Conservation (phyloP, 352 stramenopile species). For the Globisporangium nodosum region DNA sequence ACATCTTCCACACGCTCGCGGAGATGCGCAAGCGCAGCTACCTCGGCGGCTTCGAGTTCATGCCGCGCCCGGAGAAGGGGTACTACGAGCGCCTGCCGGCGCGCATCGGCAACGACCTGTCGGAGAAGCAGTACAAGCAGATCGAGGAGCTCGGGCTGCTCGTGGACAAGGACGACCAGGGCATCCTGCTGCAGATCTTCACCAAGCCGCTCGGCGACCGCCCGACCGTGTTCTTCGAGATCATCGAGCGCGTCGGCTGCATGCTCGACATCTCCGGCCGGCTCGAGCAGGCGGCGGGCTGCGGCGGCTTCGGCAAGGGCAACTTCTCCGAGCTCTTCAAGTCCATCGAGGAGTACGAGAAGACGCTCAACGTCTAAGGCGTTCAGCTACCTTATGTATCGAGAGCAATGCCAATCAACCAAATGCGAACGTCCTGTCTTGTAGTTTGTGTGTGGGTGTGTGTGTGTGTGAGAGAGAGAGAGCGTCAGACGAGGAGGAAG, state of each 20-base stretch:
- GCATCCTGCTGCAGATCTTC: constrained; percentile 91
- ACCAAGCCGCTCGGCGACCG: constrained; percentile 86
- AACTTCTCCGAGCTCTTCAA: constrained; percentile 93
- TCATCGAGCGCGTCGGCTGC: constrained; percentile 92
- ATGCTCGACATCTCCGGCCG: constrained; percentile 61
- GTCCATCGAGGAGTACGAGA: constrained; percentile 90
- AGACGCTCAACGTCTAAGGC: constrained; percentile 70
- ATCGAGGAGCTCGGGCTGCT: constrained; percentile 92
- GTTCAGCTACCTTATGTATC: too few species aligned
- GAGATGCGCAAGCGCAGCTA: constrained; percentile 77
- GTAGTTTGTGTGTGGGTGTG: not conserved
- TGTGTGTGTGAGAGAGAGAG: not conserved
- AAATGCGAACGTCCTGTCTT: too few species aligned
- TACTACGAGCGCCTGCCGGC: constrained; percentile 91
- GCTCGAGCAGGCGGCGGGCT: constrained; percentile 74
- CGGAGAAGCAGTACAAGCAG: constrained; percentile 84
- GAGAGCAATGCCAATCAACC: not conserved
- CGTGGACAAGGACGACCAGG: constrained; percentile 93
- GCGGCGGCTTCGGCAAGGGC: constrained; percentile 89
- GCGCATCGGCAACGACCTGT: constrained; percentile 77
- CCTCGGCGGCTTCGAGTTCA: constrained; percentile 81
- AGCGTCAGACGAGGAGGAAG: constrained; percentile 42
- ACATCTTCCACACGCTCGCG: constrained; percentile 93
- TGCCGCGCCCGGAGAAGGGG: constrained; percentile 67
- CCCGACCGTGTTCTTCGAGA: constrained; percentile 89